Conservation (phyloP, 192 early-diverging fungal genomes). For the Coemansia reversa region DNA sequence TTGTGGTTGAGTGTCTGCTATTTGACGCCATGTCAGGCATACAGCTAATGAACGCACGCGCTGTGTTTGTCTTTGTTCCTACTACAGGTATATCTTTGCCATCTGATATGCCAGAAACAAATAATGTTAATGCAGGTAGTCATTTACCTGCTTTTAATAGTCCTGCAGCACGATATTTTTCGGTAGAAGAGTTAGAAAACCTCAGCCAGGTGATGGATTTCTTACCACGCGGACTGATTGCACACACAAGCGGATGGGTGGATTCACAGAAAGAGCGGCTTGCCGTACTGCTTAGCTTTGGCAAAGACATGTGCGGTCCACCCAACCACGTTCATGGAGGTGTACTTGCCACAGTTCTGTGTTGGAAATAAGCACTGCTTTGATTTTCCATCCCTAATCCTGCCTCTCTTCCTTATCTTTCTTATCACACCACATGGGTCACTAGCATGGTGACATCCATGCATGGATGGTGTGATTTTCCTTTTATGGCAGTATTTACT, state of each 20-base stretch:
- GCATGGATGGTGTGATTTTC: too few species aligned
- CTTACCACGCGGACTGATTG: constrained; percentile 9
- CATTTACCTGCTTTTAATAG: too few species aligned
- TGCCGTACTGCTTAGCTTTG: constrained; percentile 17
- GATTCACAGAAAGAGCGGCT: constrained; percentile 1
- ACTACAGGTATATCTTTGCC: neutral
- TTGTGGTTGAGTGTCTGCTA: constrained; percentile 19
- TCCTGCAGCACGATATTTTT: neutral
- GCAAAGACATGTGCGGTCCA: constrained; percentile 13
- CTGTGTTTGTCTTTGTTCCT: constrained; percentile 22
- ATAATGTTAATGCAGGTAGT: too few species aligned
- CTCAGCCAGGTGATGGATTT: constrained; percentile 31
- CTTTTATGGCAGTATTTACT: too few species aligned
- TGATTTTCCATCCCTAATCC: too few species aligned
- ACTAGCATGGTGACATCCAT: too few species aligned
- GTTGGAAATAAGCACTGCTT: too few species aligned
- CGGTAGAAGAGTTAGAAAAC: neutral
- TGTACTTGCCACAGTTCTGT: constrained; percentile 27
- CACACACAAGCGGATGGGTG: constrained; percentile 11
- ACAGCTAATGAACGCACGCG: constrained; percentile 12
- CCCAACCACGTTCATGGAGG: constrained; percentile 39
- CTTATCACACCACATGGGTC: too few species aligned
- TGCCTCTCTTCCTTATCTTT: too few species aligned
- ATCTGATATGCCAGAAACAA: too few species aligned
- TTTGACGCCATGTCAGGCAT: constrained; percentile 21